phyloP scores from a whole-genome alignment of 2,329 filamentous ascomycete genomes.

The Fusarium clavum region DNA sequence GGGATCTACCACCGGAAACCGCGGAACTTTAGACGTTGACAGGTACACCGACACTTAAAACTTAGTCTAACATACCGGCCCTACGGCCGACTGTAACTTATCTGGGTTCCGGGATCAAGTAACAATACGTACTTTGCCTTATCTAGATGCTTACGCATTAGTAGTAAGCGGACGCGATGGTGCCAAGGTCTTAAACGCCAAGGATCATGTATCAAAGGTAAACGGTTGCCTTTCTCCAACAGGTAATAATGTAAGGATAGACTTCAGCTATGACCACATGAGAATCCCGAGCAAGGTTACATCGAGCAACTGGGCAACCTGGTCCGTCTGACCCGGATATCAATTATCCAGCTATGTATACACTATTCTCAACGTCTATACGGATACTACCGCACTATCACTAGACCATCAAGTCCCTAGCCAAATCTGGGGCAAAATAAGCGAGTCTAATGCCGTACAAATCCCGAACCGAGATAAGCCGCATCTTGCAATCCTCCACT shows the following conservation, averaged over 20 bases:
- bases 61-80: neutral
- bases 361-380: neutral
- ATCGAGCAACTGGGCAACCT: neutral
- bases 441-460: constrained; percentile 30
- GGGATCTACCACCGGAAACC: neutral
- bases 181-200: neutral
- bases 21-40: neutral
- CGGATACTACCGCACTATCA: neutral
- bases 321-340: neutral
- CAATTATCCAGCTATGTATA: neutral
- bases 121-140: neutral
- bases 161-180: neutral
- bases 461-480: constrained; percentile 19
- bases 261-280: neutral
- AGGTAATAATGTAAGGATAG: neutral
- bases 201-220: neutral
- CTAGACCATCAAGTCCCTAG: constrained; percentile 16
- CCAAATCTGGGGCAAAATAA: constrained; percentile 17
- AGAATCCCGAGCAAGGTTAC: neutral
- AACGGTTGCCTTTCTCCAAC: neutral
- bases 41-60: neutral
- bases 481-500: neutral
- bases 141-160: neutral
- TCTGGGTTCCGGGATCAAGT: neutral
- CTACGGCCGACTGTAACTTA: neutral